Evolutionary conservation across 2,329 filamentous ascomycete genomes (phyloP), one percentile per base, ranked within the genome.

Genomic region (Hirsutella thompsonii): DNA sequence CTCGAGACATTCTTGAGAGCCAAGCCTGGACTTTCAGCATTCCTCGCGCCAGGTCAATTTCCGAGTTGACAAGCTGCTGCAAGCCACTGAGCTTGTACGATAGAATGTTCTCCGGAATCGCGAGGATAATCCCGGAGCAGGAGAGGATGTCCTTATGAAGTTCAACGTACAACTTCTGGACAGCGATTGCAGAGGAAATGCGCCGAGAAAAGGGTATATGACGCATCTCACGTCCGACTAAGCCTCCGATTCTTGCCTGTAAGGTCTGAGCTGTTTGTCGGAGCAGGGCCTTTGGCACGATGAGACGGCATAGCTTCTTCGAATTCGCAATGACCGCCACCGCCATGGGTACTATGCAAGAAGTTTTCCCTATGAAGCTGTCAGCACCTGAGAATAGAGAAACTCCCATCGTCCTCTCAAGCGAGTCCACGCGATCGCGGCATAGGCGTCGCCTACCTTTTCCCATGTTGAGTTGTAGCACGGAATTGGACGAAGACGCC

Each of bases 381-480:
- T 30, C 6, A 18, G 37, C 10, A 6, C 8, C 23, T 23, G 10
- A 23, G 21, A 18, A 18, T 35, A 16, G 19, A 35, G 33, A 20
- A 14, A 35, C 13, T n/a, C n/a, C n/a, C n/a, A n/a, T n/a, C n/a
- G n/a, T n/a, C n/a, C n/a, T n/a, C n/a, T n/a, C n/a, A n/a, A n/a
- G n/a, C n/a, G n/a, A n/a, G n/a, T n/a, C n/a, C n/a, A n/a, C n/a
- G n/a, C n/a, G n/a, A n/a, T n/a, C n/a, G n/a, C n/a, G n/a, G n/a
- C n/a, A n/a, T n/a, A n/a, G n/a, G n/a, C n/a, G n/a, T n/a, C n/a
- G n/a, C n/a, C n/a, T n/a, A 60, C 70, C 71, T 59, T 79, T 68
- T 0, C 79, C 79, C 78, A 83, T 83, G 45, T 81, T 76, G 56
- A 83, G 68, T 45, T 83, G 79, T 1, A 81, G 47, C 0, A 82